Conservation (phyloP, 371 early-diverging fungal species). For the Blakeslea trispora region DNA sequence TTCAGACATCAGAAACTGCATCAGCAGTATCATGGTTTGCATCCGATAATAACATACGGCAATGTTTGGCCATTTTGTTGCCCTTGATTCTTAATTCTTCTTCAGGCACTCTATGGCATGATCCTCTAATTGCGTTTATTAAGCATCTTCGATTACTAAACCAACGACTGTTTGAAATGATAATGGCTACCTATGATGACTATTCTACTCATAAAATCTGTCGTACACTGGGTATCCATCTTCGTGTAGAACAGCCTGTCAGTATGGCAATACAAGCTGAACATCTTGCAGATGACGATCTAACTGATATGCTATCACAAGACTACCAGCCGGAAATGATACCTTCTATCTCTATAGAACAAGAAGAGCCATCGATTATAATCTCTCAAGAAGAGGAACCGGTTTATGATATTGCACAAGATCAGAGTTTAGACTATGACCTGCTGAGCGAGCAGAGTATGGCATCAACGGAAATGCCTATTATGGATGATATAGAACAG, state of each 20-base stretch:
- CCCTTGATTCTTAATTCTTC: conserved; percentile 39
- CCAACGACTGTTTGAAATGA: conserved; percentile 41
- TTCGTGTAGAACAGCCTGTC: conserved; percentile 34
- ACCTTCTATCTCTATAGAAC: too few relatives aligned
- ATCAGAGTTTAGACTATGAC: too few relatives aligned
- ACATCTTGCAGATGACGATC: neutral
- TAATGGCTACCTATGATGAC: conserved; percentile 33
- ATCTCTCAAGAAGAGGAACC: neutral
- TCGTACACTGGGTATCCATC: conserved; percentile 42
- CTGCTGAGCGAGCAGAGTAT: too few relatives aligned
- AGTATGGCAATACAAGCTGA: too few relatives aligned
- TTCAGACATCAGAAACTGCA: neutral
- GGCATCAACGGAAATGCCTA: too few relatives aligned
- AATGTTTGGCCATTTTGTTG: conserved; percentile 34
- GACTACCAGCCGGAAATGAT: too few relatives aligned
- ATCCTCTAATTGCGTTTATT: conserved; percentile 38
- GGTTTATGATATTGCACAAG: neutral
- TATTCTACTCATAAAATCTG: conserved; percentile 34
- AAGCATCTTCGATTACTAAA: conserved; percentile 44
- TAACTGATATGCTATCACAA: too few relatives aligned
- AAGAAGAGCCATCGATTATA: neutral
- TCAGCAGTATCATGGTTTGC: conserved; percentile 43
- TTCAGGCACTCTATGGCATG: conserved; percentile 40
- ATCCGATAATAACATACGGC: conserved; percentile 40
- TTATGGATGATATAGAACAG: too few relatives aligned